Evolutionary conservation across 495 filamentous ascomycete species (phyloP), one percentile per base, ranked within the genome.

Genomic region (Xanthoparmelia taractica): DNA sequence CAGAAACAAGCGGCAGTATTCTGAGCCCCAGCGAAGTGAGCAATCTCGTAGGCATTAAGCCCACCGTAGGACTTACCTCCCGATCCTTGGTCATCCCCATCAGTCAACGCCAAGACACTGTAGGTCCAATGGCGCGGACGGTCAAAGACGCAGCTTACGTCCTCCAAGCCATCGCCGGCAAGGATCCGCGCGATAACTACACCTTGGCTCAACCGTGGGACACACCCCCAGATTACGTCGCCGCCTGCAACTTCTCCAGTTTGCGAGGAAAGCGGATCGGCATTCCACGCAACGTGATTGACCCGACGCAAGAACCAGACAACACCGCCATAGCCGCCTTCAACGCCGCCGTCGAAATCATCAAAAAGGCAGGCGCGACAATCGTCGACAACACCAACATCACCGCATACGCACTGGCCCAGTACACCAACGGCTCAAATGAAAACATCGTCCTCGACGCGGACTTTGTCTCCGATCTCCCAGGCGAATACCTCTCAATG

Each of bases 101-200:
- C 59, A 80, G 74, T 41, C 72, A 83, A 69, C 81, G 79, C 65
- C 84, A 85, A 69, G 87, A 89, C 66, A 88, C 85, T 1, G 75
- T 87, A 33, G 86, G 86, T 0, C 84, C 86, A 0, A 82, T 89
- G 77, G 80, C 85, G 17, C 71, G 82, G 20, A 84, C 79, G 1
- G 85, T 90, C 62, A 82, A 79, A 65, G 87, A 90, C 67, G 86
- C 85, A 0, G 85, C 87, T 1, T 80, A 83, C 60, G n/a, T 88
- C 7, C 78, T 90, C 29, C 77, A 83, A 67, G 82, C 79, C 23
- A 87, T 89, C 45, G 84, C 81, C 0, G 84, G 85, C 1, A 63
- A 67, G 31, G 84, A 87, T 67, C 29, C 65, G 15, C 48, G 70
- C 48, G 77, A 79, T 70, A 83, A 83, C 65, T 83, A 82, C 71